Conservation (phyloP, 305 asterid genomes). For the Fraxinus velutina region DNA sequence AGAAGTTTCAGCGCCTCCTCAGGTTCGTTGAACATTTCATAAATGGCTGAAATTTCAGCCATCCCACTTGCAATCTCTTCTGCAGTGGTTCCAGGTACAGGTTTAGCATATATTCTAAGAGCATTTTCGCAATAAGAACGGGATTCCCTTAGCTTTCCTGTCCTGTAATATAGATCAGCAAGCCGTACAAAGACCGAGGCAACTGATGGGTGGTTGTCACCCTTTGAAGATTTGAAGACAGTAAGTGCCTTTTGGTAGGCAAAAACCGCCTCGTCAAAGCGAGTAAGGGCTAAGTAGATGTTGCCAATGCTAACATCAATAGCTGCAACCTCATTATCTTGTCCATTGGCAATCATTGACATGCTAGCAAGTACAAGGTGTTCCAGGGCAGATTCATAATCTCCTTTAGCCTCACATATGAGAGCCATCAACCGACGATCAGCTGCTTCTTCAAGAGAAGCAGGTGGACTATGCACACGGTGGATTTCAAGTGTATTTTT, state of each 20-base stretch:
- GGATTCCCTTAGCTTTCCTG: slow-evolving; percentile 89
- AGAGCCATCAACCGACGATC: slow-evolving; percentile 97
- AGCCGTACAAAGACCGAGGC: slow-evolving; percentile 95
- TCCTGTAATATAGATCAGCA: slow-evolving; percentile 83
- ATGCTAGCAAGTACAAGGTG: slow-evolving; percentile 97
- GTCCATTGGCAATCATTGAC: slow-evolving; percentile 97
- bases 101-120: slow-evolving; percentile 73
- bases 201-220: slow-evolving; percentile 89
- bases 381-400: slow-evolving; percentile 83
- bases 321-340: slow-evolving; percentile 88
- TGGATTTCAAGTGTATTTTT: slow-evolving; percentile 91
- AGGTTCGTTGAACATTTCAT: slow-evolving; percentile 86
- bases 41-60: slow-evolving; percentile 88
- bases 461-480: slow-evolving; percentile 92
- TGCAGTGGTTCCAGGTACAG: slow-evolving; percentile 79
- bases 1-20: slow-evolving; percentile 89
- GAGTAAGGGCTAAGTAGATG: slow-evolving; percentile 74
- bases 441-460: slow-evolving; percentile 98
- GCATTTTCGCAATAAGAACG: slow-evolving; percentile 94
- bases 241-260: slow-evolving; percentile 97
- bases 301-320: slow-evolving; percentile 94
- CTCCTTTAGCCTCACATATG: slow-evolving; percentile 91
- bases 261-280: slow-evolving; percentile 93
- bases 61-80: slow-evolving; percentile 94
- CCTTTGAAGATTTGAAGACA: slow-evolving; percentile 89